These are phyloP conservation scores for Colletotrichum navitas DNA, from an alignment of 2,329 filamentous ascomycete genomes.

Conservation along the genomic window DNA sequence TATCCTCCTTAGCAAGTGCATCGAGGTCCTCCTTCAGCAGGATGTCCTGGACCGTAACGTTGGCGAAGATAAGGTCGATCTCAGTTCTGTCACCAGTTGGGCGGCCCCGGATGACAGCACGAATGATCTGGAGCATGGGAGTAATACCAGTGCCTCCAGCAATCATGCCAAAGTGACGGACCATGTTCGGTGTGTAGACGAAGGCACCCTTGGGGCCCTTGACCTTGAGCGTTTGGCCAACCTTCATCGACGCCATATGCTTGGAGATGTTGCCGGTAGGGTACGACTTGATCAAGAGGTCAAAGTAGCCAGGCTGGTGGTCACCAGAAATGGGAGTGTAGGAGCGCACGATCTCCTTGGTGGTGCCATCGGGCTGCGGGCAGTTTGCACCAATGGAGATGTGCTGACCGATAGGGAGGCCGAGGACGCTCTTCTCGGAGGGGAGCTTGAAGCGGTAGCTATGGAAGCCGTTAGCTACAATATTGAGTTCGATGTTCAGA, in stretches of 20 bases:
- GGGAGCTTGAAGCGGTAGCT: constrained; percentile 95
- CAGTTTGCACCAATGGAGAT: constrained; percentile 92
- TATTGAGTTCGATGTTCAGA: constrained; percentile 5
- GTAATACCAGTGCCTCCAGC: constrained; percentile 98
- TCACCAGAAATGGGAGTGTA: constrained; percentile 95
- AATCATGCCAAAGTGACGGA: constrained; percentile 96
- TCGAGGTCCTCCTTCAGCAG: constrained; percentile 94
- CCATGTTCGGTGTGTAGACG: constrained; percentile 97
- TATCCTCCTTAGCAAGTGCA: constrained; percentile 79
- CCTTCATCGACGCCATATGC: constrained; percentile 83
- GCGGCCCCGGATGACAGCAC: constrained; percentile 87
- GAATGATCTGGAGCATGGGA: constrained; percentile 96
- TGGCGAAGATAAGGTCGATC: constrained; percentile 96
- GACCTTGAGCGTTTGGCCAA: constrained; percentile 91
- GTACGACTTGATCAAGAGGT: constrained; percentile 98
- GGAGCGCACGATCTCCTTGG: constrained; percentile 88
- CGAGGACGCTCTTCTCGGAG: constrained; percentile 82
- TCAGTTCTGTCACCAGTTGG: constrained; percentile 85
- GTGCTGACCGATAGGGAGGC: constrained; percentile 98
- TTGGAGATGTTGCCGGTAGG: constrained; percentile 97
- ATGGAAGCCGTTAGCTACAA: constrained; percentile 32
- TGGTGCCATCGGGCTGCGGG: constrained; percentile 73
- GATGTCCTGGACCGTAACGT: constrained; percentile 93
- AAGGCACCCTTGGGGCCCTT: constrained; percentile 97
- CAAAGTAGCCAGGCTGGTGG: constrained; percentile 90